Evolutionary conservation across 805 yeast species (phyloP).

Genomic region (Novakomyces olei): DNA sequence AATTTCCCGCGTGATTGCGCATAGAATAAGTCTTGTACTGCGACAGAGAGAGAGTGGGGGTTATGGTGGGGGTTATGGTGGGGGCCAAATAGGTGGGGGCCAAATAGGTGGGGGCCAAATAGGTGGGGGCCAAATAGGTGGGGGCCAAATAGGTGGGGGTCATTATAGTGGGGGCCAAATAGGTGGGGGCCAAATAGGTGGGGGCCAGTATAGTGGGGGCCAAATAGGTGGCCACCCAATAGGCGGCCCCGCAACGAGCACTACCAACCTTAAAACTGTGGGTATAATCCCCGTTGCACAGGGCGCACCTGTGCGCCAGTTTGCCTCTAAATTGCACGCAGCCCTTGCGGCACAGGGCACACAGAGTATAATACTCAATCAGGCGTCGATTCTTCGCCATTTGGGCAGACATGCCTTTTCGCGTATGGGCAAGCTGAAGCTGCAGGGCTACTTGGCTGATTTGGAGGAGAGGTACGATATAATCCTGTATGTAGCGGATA

Average conservation of each 20-base stretch:
- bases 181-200: too few relatives aligned
- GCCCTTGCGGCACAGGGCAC: constrained; percentile 55
- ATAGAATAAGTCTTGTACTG: constrained; percentile 17
- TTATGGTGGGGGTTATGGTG: neutral
- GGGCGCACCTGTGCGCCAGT: constrained; percentile 71
- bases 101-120: too few relatives aligned
- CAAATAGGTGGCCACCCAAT: too few relatives aligned
- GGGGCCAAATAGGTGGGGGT: too few relatives aligned
- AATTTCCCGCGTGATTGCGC: constrained; percentile 70
- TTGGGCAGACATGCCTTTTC: constrained; percentile 87
- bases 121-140: too few relatives aligned
- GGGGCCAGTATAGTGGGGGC: too few relatives aligned
- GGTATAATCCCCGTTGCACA: constrained; percentile 58
- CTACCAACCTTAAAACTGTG: constrained; percentile 47
- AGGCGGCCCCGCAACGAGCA: constrained; percentile 11
- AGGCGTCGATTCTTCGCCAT: constrained; percentile 54
- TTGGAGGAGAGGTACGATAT: constrained; percentile 74
- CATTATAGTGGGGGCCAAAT: too few relatives aligned
- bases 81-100: too few relatives aligned
- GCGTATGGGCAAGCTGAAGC: constrained; percentile 59
- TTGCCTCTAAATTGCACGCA: constrained; percentile 49
- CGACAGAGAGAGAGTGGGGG: constrained; percentile 5
- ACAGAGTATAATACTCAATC: constrained; percentile 58
- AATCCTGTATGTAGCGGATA: constrained; percentile 76
- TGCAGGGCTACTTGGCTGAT: constrained; percentile 75